Evolutionary conservation across 2,329 filamentous ascomycete genomes (phyloP), one percentile per base, ranked within the genome.

Genomic region (Aspergillus ustus): DNA sequence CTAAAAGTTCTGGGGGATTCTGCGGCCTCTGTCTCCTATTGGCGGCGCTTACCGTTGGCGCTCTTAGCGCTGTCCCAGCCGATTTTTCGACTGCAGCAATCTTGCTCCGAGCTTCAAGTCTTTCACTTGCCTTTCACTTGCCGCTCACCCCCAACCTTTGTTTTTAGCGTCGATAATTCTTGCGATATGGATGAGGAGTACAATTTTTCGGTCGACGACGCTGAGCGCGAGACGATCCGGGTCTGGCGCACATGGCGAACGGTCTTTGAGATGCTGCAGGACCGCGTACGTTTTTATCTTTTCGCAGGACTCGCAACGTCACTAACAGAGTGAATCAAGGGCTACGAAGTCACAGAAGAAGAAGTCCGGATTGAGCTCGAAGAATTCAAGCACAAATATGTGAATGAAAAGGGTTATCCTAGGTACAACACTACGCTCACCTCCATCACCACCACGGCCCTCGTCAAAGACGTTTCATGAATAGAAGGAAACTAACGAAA

Each of bases 231-330:
- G 68, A 77, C 78, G 72, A 84, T 87, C 67, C 88, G 91, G 75
- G 87, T 97, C 69, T 99, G 95, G 94, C 91, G 94, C 78, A 92
- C 93, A 71, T 96, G 92, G 87, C 88, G 89, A 79, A 99, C 95
- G 8, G 89, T 93, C 52, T 92, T 96, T 78, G 92, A 99, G 84
- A 96, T 99, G 94, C 90, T 95, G 70, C 84, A 86, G 64, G 95
- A 98, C 78, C 83, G 94, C 77, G 93, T 97, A 86, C 72, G 90
- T 51, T 53, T 61, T 63, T 15, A 28, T 19, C 9, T 49, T 17
- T 48, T 34, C 29, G n/a, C 17, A 31, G 11, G 11, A 2, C n/a
- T n/a, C 7, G 5, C 13, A 40, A 20, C 4, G 37, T 11, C 13
- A 25, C 28, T 40, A 29, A 34, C 37, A 52, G 22, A 13, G 28